Base-by-base conservation (phyloP, 805 yeast species). In the Tetrapisispora taiwanensis region DNA sequence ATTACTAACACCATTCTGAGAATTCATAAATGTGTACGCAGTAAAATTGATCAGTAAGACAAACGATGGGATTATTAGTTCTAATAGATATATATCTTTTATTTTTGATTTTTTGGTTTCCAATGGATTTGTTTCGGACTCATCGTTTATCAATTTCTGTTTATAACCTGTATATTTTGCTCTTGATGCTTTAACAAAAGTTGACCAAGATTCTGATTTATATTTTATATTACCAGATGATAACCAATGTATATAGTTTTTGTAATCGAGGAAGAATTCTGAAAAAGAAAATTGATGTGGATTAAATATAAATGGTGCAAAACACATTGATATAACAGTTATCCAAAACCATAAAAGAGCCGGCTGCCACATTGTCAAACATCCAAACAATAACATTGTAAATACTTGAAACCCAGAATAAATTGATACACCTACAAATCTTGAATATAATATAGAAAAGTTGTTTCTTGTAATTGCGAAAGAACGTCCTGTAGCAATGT, bases 121-220 rank as follows among this genome's bases (percentile, higher is more conserved):
- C 46, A 76, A 78, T 43, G 78, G 75, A 48, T 61, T 65, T 65
- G 75, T 73, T 66, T 82, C 92, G 45, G 87, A 76, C 28, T 65
- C 66, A 53, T 81, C 88, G 19, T 79, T 79, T 41, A 81, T 74
- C 48, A 75, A 63, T 65, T 78, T 78, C 46, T 84, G 73, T 72
- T 88, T 89, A 73, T 78, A 88, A 47, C 99, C 98, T 27, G 97
- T 90, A 53, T 85, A 78, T 56, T 88, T 78, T 9, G 95, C 86
- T 65, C 99, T 78, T 4, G 88, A 75, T 49, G 76, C 70, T 55
- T 94, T 80, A 0, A 78, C 79, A 56, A 72, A 81, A 2, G 78
- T 79, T 43, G 81, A 74, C 97, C 97, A 89, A 0, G 95, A 85
- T 55, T 80, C 76, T 42, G 66, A 62, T 52, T 77, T 80, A 71